phyloP scores from a whole-genome alignment of 2,329 filamentous ascomycete species.

The Xylariaceae sp. region DNA sequence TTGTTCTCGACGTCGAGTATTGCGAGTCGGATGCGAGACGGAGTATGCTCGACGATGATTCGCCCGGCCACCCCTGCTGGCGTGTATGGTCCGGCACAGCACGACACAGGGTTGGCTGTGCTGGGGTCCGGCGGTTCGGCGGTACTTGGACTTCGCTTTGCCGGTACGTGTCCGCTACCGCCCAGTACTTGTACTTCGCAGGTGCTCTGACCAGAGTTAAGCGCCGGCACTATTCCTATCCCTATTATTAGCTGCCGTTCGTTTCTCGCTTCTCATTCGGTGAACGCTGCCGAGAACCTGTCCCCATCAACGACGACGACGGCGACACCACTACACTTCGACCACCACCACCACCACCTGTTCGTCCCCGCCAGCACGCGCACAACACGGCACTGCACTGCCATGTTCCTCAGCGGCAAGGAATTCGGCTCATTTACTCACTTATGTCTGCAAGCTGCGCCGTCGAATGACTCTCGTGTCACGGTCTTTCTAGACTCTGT shows the following conservation, averaged over 20 bases:
- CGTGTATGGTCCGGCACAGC: slow-evolving; percentile 7
- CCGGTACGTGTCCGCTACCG: no score
- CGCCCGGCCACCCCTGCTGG: slow-evolving; percentile 11
- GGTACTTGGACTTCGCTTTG: background rate
- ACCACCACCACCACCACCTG: slow-evolving; percentile 13
- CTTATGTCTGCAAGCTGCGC: background rate
- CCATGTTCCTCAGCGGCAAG: no score
- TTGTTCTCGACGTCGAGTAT: slow-evolving; percentile 1
- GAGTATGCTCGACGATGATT: slow-evolving; percentile 19
- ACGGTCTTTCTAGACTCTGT: no score
- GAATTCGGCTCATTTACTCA: background rate
- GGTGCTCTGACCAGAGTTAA: slow-evolving; percentile 18
- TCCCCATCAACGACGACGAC: background rate
- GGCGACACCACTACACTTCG: slow-evolving; percentile 6
- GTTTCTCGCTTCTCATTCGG: slow-evolving; percentile 19
- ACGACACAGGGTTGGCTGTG: slow-evolving; percentile 1
- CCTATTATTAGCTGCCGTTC: slow-evolving; percentile 33
- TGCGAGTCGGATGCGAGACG: background rate
- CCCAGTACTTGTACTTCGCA: no score
- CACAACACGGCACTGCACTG: background rate
- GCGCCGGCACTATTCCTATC: slow-evolving; percentile 28
- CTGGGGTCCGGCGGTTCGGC: slow-evolving; percentile 11
- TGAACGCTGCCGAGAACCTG: background rate
- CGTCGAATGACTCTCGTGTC: no score
- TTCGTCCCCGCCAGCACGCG: slow-evolving; percentile 3